Conservation (phyloP, 176 grass and related monocot species). For the Areca catechu region DNA sequence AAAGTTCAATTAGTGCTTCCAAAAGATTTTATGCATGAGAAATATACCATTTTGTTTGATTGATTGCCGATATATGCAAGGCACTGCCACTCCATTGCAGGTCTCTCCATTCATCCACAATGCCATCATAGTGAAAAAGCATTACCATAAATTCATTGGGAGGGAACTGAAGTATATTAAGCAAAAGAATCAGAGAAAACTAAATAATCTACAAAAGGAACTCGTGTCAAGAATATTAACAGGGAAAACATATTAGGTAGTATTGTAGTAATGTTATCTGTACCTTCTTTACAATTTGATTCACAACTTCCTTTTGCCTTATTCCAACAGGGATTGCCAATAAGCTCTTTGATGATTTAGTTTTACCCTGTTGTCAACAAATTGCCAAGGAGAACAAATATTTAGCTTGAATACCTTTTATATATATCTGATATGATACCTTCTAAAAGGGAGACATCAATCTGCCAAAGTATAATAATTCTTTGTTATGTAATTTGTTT, state of each 20-base stretch:
- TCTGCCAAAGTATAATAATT: too few relatives aligned
- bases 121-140: slow-evolving; percentile 84
- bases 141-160: slow-evolving; percentile 43
- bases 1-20: too few relatives aligned
- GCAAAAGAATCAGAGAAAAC: not conserved
- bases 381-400: too few relatives aligned
- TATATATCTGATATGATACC: too few relatives aligned
- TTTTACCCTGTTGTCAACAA: slow-evolving; percentile 2
- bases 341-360: slow-evolving; percentile 43
- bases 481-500: too few relatives aligned
- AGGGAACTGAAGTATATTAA: slow-evolving; percentile 40
- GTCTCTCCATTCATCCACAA: slow-evolving; percentile 53
- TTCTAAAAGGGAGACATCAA: too few relatives aligned
- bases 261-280: not conserved
- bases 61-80: slow-evolving; percentile 45
- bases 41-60: slow-evolving; percentile 74
- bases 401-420: too few relatives aligned
- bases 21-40: too few relatives aligned
- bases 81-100: slow-evolving; percentile 41
- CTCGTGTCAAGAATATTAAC: not conserved
- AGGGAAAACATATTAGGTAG: not conserved
- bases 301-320: slow-evolving; percentile 62
- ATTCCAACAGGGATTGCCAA: slow-evolving; percentile 75
- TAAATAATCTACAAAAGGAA: not conserved
- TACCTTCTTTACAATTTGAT: slow-evolving; percentile 75